phyloP scores from a whole-genome alignment of 106 monocot species.

The Allium fistulosum region DNA sequence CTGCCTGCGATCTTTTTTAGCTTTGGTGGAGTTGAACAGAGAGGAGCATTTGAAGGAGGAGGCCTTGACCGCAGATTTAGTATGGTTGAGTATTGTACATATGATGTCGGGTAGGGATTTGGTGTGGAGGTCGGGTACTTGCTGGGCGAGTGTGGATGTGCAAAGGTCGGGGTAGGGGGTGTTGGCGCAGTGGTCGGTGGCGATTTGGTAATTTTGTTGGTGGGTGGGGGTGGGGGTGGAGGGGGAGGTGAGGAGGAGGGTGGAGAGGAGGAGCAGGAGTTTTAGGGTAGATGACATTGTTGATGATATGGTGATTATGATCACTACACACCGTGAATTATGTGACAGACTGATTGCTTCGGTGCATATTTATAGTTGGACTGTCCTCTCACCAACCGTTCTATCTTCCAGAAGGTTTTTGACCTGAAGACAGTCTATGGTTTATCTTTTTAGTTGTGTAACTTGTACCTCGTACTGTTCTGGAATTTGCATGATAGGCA shows the following conservation, averaged over 20 bases:
- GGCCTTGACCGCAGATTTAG: conserved; percentile 21
- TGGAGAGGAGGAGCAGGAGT: neutral
- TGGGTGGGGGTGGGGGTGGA: neutral
- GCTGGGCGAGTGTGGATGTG: conserved; percentile 31
- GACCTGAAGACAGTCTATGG: no score
- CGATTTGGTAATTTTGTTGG: conserved; percentile 3
- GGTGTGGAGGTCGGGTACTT: conserved; percentile 17
- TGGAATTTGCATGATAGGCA: no score
- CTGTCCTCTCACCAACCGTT: no score
- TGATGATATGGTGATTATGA: no score
- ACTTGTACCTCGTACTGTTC: no score
- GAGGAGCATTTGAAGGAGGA: conserved; percentile 30
- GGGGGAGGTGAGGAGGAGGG: neutral
- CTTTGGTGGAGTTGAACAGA: conserved; percentile 16
- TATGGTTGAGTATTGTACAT: conserved; percentile 27
- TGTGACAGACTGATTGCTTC: no score
- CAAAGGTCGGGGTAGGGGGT: conserved; percentile 63
- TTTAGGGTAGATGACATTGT: neutral
- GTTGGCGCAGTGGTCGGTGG: conserved; percentile 32
- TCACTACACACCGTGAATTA: no score
- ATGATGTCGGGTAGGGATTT: conserved; percentile 43
- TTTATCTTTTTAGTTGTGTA: no score
- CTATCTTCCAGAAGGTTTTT: no score
- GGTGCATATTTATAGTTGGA: no score
- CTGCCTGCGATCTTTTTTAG: conserved; percentile 20